These are phyloP conservation scores for Zhuliangozyma parablackwelliae DNA, from an alignment of 1,139 yeast species.

Conservation along the genomic window DNA sequence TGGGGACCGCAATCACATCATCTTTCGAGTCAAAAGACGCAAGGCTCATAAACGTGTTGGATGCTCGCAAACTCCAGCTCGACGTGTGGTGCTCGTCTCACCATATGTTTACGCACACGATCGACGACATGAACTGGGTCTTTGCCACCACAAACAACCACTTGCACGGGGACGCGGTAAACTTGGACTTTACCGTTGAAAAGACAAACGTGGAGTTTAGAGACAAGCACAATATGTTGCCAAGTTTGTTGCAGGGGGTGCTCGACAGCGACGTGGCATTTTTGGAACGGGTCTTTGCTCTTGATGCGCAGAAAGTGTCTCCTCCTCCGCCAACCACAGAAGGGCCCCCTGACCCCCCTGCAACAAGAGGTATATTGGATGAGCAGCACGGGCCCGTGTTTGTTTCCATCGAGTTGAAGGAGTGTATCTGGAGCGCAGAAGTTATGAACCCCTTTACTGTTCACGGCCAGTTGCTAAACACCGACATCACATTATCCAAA, in stretches of 20 bases:
- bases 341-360: too few relatives aligned
- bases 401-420: constrained; percentile 16
- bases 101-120: constrained; percentile 3
- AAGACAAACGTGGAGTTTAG: constrained; percentile 5
- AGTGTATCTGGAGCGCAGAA: constrained; percentile 19
- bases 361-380: too few relatives aligned
- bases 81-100: constrained; percentile 7
- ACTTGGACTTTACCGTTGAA: constrained; percentile 5
- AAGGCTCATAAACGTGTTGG: constrained; percentile 3
- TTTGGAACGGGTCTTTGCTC: constrained; percentile 6
- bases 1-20: constrained; percentile 4
- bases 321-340: too few relatives aligned
- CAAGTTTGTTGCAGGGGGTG: constrained; percentile 7
- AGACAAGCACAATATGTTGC: constrained; percentile 8
- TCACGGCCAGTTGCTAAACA: constrained; percentile 5
- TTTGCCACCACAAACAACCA: constrained; percentile 1
- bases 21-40: constrained; percentile 1
- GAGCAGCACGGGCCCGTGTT: too few relatives aligned
- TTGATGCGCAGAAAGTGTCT: too few relatives aligned
- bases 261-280: constrained; percentile 18
- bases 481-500: constrained; percentile 1
- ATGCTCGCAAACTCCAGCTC: constrained; percentile 2
- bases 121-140: constrained; percentile 4
- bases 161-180: constrained; percentile 3
- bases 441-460: constrained; percentile 14